Evolutionary conservation across 176 grass and related monocot genomes (phyloP).

Genomic region (Oryza brachyantha): DNA sequence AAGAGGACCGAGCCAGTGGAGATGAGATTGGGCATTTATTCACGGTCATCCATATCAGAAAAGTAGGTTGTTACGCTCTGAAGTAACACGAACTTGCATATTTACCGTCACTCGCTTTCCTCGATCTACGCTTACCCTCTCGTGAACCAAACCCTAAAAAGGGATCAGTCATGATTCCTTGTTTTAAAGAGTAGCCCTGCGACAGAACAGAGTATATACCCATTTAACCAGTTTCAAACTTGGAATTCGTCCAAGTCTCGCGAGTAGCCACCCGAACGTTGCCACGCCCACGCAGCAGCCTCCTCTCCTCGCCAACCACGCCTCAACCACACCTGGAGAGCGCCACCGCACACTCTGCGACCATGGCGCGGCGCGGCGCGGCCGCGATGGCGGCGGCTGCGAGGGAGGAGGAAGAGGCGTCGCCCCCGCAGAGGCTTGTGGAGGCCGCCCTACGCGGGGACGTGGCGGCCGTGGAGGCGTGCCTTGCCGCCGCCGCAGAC

Average conservation of each 20-base stretch:
- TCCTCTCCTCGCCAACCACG: neutral
- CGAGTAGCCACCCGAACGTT: neutral
- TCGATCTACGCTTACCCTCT: no score
- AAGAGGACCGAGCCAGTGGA: no score
- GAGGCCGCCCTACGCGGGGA: slow-evolving; percentile 39
- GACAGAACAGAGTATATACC: no score
- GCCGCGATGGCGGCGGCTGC: slow-evolving; percentile 31
- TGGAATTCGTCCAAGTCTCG: neutral
- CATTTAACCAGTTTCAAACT: slow-evolving; percentile 5
- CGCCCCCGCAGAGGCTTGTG: slow-evolving; percentile 36
- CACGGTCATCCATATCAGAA: no score
- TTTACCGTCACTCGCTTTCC: no score
- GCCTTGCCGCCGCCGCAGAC: neutral
- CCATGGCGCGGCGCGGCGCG: slow-evolving; percentile 35
- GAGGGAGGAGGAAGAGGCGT: slow-evolving; percentile 22
- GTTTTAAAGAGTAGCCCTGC: no score
- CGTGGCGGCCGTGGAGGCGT: slow-evolving; percentile 21
- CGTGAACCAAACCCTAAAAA: no score
- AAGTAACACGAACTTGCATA: no score
- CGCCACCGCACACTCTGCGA: neutral
- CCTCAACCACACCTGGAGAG: neutral
- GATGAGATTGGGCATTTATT: no score
- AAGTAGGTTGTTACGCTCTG: no score
- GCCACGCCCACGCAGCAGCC: neutral
- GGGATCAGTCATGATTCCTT: no score